Base-by-base conservation (phyloP, 2,329 filamentous ascomycete species). In the Fragosphaeria purpurea region DNA sequence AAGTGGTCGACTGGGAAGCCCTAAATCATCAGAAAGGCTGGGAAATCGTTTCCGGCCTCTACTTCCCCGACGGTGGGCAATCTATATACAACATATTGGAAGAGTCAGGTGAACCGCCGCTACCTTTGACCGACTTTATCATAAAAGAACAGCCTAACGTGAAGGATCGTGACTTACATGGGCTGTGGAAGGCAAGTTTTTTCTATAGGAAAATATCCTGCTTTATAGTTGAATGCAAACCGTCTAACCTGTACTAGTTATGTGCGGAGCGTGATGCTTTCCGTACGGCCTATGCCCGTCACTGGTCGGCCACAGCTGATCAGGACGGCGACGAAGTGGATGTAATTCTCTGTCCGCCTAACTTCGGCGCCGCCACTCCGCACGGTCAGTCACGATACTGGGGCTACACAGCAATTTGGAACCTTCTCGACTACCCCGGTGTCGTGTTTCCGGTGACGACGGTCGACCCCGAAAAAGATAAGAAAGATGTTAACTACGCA, bases 401-500 rank as follows among this genome's bases (percentile, higher is more conserved):
- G 44, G 13, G 22, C 22, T 51, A 51, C 34, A 38, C 49, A 2
- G 8, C 22, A 12, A 32, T 43, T 9, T 51, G 49, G 49, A 51
- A 51, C 34, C 33, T 51, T 8, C 49, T 51, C 5, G 80, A 84
- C 57, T 83, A 83, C 56, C 68, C 76, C 0, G 73, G 77, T 1
- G 61, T 79, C 6, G 71, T 75, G 0, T 65, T 83, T 13, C 79
- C 80, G 0, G 73, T 71, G n/a, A 77, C 75, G 0, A 62, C 62
- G 8, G 72, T 76, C 6, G 47, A 49, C 22, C 33, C 11, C 8
- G 13, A 13, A 11, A 38, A 31, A 7, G 47, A 43, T 34, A 43
- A 13, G 41, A 34, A 46, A 54, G 52, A 67, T 73, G 6, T 22
- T 10, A 10, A 11, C 75, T 71, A 69, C 53, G 43, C 58, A 52